Evolutionary conservation across 2,329 filamentous ascomycete species (phyloP).

Genomic region (Chaetomium sp.): DNA sequence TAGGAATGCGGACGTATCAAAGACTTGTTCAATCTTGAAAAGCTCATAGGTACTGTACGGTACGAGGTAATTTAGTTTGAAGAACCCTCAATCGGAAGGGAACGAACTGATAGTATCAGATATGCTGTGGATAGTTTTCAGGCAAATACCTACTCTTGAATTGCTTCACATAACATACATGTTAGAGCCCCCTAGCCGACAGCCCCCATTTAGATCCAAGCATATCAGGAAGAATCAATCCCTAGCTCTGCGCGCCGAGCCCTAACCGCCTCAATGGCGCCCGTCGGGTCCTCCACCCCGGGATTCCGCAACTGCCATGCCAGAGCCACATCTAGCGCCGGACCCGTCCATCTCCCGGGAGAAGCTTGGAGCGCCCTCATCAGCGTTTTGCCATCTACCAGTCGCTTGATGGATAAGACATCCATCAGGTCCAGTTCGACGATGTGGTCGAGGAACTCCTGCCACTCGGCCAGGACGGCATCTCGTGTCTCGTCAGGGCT

Average conservation of each 20-base stretch:
- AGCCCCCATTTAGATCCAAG: not conserved
- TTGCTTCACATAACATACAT: no score
- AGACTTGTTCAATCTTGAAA: no score
- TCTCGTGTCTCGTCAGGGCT: constrained; percentile 19
- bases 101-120: no score
- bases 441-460: constrained; percentile 50
- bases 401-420: constrained; percentile 50
- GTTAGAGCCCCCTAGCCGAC: not conserved
- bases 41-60: no score
- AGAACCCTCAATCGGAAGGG: no score
- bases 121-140: no score
- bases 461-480: constrained; percentile 45
- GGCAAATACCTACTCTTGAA: no score
- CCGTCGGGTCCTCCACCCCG: constrained; percentile 49
- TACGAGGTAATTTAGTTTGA: no score
- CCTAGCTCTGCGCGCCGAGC: constrained; percentile 46
- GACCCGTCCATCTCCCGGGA: constrained; percentile 78
- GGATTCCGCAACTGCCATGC: constrained; percentile 87
- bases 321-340: constrained; percentile 71
- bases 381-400: constrained; percentile 71
- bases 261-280: constrained; percentile 55
- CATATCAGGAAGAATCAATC: constrained; percentile 26
- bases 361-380: constrained; percentile 60
- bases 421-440: constrained; percentile 50
- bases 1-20: no score